Base-by-base conservation (phyloP, 441 rosid genomes). In the Croton laevigatus region DNA sequence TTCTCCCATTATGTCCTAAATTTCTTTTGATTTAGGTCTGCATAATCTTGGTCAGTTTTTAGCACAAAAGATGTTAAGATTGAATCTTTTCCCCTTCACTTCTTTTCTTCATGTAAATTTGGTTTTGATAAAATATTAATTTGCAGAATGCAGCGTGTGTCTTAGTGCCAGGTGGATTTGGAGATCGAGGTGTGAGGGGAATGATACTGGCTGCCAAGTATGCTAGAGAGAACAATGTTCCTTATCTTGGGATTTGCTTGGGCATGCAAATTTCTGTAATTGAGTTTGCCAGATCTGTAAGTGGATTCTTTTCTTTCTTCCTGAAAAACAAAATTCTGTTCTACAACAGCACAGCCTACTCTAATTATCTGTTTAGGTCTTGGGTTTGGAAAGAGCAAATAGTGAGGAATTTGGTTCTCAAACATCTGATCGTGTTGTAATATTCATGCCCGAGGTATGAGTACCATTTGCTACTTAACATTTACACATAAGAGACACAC, bases 211-310 rank as follows among this genome's bases (percentile, higher is more conserved):
- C 99, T 59, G 95, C 98, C 3, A 93, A 87, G 75, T 85, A 89
- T 72, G 98, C 97, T 34, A 84, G 99, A 78, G 96, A 95, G 79
- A 93, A 88, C 73, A 81, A 78, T 76, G 70, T 93, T 76, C 98
- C 99, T 57, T 95, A 80, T 82, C 91, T 95, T 23, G 99, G 99
- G 61, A 93, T 95, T 76, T 95, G 99, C 74, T 81, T 95, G 36
- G 99, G 99, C 67, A 95, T 95, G 99, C 99, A 95, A 78, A 79
- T 87, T 75, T 91, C 97, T 62, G 99, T 95, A 49, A 86, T 95
- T 55, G 99, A 95, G 82, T 89, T 68, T 76, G 91, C 98, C 57
- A 84, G 91, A 73, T 79, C 86, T 49, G 87, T 91, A 76, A 75
- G 97, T 81, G 66, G 73, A 49, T 65, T 20, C 64, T 69, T 36